These are phyloP conservation scores for Phytophthora macrochlamydospora DNA, from an alignment of 352 stramenopile genomes.

Conservation along the genomic window DNA sequence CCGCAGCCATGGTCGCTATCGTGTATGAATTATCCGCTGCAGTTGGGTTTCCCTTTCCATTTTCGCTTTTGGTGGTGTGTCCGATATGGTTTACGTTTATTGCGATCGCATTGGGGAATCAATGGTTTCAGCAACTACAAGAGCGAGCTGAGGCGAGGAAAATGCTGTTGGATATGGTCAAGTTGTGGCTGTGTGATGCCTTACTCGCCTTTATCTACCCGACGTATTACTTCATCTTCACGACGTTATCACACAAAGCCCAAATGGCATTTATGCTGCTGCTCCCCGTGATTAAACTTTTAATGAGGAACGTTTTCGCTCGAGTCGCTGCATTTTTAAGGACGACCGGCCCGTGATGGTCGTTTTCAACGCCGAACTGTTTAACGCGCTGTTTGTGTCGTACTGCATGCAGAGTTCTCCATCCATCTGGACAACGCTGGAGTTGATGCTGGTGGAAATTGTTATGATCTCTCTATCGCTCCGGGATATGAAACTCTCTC, in stretches of 20 bases:
- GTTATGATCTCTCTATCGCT: slow-evolving; percentile 2
- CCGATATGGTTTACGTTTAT: slow-evolving; percentile 11
- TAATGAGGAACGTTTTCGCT: slow-evolving; percentile 15
- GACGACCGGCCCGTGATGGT: slow-evolving; percentile 25
- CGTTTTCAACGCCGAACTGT: slow-evolving; percentile 25
- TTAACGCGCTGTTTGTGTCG: slow-evolving; percentile 22
- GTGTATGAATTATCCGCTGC: neutral
- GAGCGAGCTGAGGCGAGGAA: neutral
- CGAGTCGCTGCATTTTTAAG: slow-evolving; percentile 6
- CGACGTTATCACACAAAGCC: neutral
- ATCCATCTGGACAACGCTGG: slow-evolving; percentile 14
- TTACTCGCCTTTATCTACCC: slow-evolving; percentile 15
- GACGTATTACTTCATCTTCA: slow-evolving; percentile 19
- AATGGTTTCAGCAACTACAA: slow-evolving; percentile 12
- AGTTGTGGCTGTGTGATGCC: slow-evolving; percentile 17
- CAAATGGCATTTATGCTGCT: slow-evolving; percentile 15
- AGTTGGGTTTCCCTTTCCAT: slow-evolving; percentile 18
- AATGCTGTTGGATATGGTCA: slow-evolving; percentile 13
- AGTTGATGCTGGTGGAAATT: slow-evolving; percentile 17
- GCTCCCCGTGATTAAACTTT: slow-evolving; percentile 12
- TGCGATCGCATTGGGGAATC: neutral
- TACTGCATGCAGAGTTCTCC: slow-evolving; percentile 30
- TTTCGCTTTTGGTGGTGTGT: slow-evolving; percentile 4
- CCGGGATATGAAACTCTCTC: slow-evolving; percentile 7
- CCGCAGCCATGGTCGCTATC: neutral